Evolutionary conservation across 2,329 filamentous ascomycete species (phyloP).

Genomic region (Coniella vitis): DNA sequence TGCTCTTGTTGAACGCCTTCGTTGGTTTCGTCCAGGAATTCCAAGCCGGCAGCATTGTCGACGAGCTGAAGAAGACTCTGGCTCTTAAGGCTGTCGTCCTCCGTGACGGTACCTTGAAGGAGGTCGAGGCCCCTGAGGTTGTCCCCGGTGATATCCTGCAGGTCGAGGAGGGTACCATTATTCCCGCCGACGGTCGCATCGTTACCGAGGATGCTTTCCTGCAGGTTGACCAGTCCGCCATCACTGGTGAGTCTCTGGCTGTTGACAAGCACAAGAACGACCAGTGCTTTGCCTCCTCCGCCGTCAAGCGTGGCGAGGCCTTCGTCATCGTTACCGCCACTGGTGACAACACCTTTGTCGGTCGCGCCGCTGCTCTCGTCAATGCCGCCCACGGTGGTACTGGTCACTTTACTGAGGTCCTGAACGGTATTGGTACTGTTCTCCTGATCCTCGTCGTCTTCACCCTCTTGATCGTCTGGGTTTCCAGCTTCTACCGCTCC

Average conservation of each 20-base stretch:
- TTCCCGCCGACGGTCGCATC: slow-evolving; percentile 81
- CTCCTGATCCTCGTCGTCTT: slow-evolving; percentile 74
- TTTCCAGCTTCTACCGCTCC: slow-evolving; percentile 81
- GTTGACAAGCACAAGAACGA: slow-evolving; percentile 83
- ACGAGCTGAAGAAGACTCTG: slow-evolving; percentile 84
- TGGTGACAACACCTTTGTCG: slow-evolving; percentile 86
- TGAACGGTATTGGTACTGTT: slow-evolving; percentile 79
- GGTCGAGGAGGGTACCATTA: slow-evolving; percentile 87
- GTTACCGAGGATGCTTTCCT: slow-evolving; percentile 78
- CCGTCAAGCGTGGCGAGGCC: slow-evolving; percentile 84
- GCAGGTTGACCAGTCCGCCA: slow-evolving; percentile 86
- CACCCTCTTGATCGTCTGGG: slow-evolving; percentile 77
- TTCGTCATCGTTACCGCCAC: slow-evolving; percentile 77
- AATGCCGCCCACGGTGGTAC: slow-evolving; percentile 65
- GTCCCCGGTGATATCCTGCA: slow-evolving; percentile 87
- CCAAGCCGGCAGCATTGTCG: slow-evolving; percentile 84
- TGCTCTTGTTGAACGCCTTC: slow-evolving; percentile 74
- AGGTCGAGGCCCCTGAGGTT: slow-evolving; percentile 76
- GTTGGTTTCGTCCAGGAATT: slow-evolving; percentile 88
- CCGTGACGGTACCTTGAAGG: slow-evolving; percentile 69
- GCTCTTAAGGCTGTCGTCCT: slow-evolving; percentile 83
- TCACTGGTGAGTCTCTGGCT: slow-evolving; percentile 86
- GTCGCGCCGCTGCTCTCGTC: slow-evolving; percentile 79
- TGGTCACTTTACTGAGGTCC: slow-evolving; percentile 86
- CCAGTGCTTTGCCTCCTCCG: slow-evolving; percentile 76